Percentiles rank a stretch among this genome's conserved stretches.
phyloP scores from a whole-genome alignment of 1,284 basidiomycete species.

The Puccinia sorghi region DNA sequence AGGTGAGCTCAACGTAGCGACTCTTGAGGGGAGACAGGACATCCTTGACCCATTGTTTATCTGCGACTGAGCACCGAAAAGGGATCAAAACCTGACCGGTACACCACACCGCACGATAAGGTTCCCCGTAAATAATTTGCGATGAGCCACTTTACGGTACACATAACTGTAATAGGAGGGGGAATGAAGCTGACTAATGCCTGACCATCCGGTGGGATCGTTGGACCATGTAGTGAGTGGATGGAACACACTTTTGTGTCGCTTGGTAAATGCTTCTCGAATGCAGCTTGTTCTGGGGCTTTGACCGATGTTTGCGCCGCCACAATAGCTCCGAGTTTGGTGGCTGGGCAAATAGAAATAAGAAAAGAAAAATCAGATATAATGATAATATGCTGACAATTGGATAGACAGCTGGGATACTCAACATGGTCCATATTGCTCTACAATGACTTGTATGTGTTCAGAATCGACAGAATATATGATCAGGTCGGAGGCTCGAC shows the following conservation, averaged over 20 bases:
- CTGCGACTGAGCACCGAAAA: conserved; percentile 75
- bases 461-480: conserved; percentile 95
- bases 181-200: conserved; percentile 63
- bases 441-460: conserved; percentile 78
- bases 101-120: not conserved
- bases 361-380: not conserved
- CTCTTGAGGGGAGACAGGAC: conserved; percentile 80
- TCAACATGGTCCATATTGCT: conserved; percentile 85
- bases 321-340: conserved; percentile 87
- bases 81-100: conserved; percentile 75
- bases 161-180: not conserved
- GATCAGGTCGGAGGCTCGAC: conserved; percentile 80
- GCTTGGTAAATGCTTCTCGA: conserved; percentile 80
- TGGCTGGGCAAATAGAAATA: conserved; percentile 64
- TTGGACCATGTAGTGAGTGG: conserved; percentile 92
- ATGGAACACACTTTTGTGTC: conserved; percentile 89
- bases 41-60: conserved; percentile 75
- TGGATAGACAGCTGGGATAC: conserved; percentile 47
- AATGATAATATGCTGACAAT: not conserved
- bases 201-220: conserved; percentile 85
- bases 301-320: conserved; percentile 96
- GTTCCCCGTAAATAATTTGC: not conserved
- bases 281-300: conserved; percentile 85
- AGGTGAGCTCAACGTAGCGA: conserved; percentile 86
- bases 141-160: too few relatives aligned